These are phyloP conservation scores for Hibiscus syriacus DNA, from an alignment of 345 rosid species.

Conservation along the genomic window DNA sequence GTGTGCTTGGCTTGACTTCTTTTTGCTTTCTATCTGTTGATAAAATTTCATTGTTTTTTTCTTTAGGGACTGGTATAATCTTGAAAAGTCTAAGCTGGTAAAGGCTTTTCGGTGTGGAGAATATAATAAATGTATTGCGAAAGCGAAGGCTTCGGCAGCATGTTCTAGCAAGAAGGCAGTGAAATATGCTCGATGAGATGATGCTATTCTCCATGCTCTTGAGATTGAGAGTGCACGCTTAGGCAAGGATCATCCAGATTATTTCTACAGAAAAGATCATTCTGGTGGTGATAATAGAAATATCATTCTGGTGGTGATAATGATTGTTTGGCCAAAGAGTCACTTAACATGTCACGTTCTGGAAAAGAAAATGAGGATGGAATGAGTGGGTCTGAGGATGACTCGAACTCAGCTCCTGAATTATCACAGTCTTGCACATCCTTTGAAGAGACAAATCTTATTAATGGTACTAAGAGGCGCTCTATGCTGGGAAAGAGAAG, in stretches of 20 bases:
- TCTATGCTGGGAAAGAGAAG: constrained; percentile 55
- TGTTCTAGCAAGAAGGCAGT: constrained; percentile 58
- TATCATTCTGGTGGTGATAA: constrained; percentile 14
- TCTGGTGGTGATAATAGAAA: constrained; percentile 9
- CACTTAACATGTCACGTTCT: constrained; percentile 38
- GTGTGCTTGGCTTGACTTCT: background rate
- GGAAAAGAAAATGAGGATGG: constrained; percentile 41
- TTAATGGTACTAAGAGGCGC: constrained; percentile 38
- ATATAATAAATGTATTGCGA: constrained; percentile 68
- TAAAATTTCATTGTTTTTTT: background rate
- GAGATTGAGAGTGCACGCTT: constrained; percentile 71
- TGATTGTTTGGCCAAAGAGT: constrained; percentile 36
- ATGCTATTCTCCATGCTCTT: constrained; percentile 84
- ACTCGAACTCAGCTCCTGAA: constrained; percentile 46
- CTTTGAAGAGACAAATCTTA: constrained; percentile 49
- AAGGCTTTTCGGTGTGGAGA: constrained; percentile 99
- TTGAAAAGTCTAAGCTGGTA: constrained; percentile 84
- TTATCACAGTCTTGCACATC: constrained; percentile 59
- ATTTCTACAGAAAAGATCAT: background rate
- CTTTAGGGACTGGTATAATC: constrained; percentile 86
- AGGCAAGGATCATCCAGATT: constrained; percentile 33
- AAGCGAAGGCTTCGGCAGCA: constrained; percentile 74
- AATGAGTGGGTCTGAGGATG: constrained; percentile 32
- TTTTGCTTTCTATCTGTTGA: constrained; percentile 1
- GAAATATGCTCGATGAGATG: constrained; percentile 86